Evolutionary conservation across 176 grass and related monocot species (phyloP), one percentile per base, ranked within the genome.

Genomic region (Ensete glaucum): DNA sequence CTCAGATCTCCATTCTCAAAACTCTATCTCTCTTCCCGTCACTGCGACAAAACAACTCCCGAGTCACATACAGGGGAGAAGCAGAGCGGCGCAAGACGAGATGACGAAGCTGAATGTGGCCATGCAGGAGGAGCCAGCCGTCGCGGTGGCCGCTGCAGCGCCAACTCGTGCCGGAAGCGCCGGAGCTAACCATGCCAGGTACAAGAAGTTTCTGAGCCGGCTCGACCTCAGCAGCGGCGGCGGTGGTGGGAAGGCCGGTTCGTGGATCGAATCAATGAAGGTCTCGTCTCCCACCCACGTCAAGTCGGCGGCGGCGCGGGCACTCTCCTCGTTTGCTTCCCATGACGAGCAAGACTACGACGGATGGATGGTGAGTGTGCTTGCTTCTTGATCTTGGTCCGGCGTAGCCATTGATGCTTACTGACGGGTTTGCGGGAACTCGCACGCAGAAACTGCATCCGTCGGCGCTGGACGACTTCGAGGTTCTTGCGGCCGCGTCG

Each of bases 201-300:
- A 1, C 15, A 64, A 80, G 78, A 73, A 9, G 56, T 57, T 20
- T 15, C 2, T 64, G 69, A 80, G 20, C n/a, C 69, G 62, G 54
- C 48, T 64, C 9, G 78, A 80, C n/a, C 49, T 73, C 48, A 50
- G 74, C 34, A 27, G 52, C n/a, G 72, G 53, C 48, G 48, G 8
- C 67, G 17, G 23, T 1, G 67, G 43, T 19, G 55, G 56, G 8
- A 29, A n/a, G 14, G 25, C 23, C 6, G 43, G 49, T 11, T 73
- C 54, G 9, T 24, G 22, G 50, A 27, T 73, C n/a, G 78, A 80
- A 8, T 73, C 78, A 20, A 80, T 80, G 69, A 80, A 58, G 55
- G 58, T 50, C 20, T 64, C 54, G 21, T 80, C 78, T 17, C 78
- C 78, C 9, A 80, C 69, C 2, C 34, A 63, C 3, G 49, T 17